phyloP scores from a whole-genome alignment of 1,284 basidiomycete species.

The Papiliotrema nemorosa region DNA sequence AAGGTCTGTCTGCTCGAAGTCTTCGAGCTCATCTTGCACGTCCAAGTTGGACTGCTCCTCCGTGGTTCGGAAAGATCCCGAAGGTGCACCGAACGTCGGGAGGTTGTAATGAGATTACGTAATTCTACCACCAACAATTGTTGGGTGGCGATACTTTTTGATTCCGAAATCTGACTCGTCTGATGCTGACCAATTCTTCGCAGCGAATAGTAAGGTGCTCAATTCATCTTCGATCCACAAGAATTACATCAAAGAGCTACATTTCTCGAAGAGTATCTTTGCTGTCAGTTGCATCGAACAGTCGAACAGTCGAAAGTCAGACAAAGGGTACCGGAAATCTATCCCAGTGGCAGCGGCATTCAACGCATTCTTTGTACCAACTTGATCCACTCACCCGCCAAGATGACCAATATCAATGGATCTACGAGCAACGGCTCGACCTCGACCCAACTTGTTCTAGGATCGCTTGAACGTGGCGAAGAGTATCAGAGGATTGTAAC shows the following conservation, averaged over 20 bases:
- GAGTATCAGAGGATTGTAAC: slow-evolving; percentile 43
- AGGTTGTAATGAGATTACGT: too few relatives aligned
- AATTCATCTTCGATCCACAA: background rate
- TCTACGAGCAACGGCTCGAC: background rate
- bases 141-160: too few relatives aligned
- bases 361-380: background rate
- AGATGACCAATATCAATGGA: background rate
- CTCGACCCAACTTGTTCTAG: slow-evolving; percentile 39
- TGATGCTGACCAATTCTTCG: too few relatives aligned
- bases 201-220: background rate
- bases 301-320: too few relatives aligned
- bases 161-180: too few relatives aligned
- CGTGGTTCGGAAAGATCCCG: too few relatives aligned
- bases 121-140: too few relatives aligned
- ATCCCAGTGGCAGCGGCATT: background rate
- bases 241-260: background rate
- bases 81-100: too few relatives aligned
- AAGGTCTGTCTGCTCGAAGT: too few relatives aligned
- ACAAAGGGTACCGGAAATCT: background rate
- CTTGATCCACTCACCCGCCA: background rate
- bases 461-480: slow-evolving; percentile 44
- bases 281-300: background rate
- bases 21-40: too few relatives aligned
- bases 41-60: too few relatives aligned
- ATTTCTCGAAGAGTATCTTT: background rate